phyloP scores from a whole-genome alignment of 768 basidiomycete species.

The Glaciozyma antarctica region DNA sequence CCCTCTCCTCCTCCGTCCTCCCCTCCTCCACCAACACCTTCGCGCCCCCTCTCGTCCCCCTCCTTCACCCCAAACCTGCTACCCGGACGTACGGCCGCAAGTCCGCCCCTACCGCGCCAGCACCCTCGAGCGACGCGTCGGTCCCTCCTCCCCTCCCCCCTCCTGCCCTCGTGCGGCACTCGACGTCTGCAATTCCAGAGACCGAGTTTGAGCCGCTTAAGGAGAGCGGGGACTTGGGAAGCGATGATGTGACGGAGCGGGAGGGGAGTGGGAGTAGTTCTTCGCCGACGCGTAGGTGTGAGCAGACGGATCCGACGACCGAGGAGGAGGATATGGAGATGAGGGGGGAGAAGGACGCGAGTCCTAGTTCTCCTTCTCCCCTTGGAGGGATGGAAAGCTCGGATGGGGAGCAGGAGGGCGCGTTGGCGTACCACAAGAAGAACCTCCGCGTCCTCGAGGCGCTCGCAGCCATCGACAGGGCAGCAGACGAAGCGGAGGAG shows the following conservation, averaged over 20 bases:
- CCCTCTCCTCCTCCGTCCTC: too few species aligned
- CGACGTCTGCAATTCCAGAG: conserved; percentile 15
- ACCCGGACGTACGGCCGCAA: neutral
- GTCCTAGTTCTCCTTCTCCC: neutral
- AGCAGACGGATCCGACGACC: conserved; percentile 25
- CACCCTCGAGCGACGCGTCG: neutral
- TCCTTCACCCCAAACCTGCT: neutral
- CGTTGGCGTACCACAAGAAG: neutral
- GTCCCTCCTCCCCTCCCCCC: neutral
- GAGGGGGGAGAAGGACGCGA: neutral
- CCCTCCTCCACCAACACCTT: neutral
- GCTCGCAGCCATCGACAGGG: neutral
- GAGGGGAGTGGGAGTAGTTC: neutral
- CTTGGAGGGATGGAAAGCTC: neutral
- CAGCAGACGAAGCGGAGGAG: neutral
- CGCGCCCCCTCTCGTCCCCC: neutral
- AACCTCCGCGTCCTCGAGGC: neutral
- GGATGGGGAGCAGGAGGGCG: neutral
- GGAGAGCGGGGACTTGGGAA: neutral
- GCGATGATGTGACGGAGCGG: neutral
- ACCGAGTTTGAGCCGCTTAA: conserved; percentile 6
- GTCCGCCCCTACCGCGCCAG: neutral
- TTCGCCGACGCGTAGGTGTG: conserved; percentile 5
- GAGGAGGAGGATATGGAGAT: conserved; percentile 6
- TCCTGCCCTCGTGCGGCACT: neutral